phyloP scores from a whole-genome alignment of 805 yeast species.

The Candida andamanensis region DNA sequence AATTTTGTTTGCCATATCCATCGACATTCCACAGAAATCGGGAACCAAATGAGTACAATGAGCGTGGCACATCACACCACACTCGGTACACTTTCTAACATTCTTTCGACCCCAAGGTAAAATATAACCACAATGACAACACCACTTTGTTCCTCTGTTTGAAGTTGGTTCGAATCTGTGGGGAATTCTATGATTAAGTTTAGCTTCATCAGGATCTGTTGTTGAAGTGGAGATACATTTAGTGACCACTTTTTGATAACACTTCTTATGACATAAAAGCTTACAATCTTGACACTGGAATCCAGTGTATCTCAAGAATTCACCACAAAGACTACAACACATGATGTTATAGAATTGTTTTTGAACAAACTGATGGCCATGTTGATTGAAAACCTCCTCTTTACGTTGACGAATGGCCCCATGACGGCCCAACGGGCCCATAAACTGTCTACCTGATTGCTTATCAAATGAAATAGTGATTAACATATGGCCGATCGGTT shows the following conservation, averaged over 20 bases:
- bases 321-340: constrained; percentile 98
- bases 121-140: constrained; percentile 97
- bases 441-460: constrained; percentile 34
- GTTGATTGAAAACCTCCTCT: constrained; percentile 86
- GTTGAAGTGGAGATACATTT: constrained; percentile 77
- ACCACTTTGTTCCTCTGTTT: constrained; percentile 97
- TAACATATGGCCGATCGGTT: constrained; percentile 89
- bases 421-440: constrained; percentile 66
- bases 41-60: constrained; percentile 93
- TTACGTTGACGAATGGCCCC: constrained; percentile 96
- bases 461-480: constrained; percentile 77
- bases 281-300: constrained; percentile 83
- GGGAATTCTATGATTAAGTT: constrained; percentile 92
- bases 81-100: constrained; percentile 86
- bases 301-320: constrained; percentile 83
- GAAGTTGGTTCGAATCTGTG: constrained; percentile 92
- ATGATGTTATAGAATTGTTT: constrained; percentile 92
- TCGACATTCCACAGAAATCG: constrained; percentile 97
- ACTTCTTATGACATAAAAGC: constrained; percentile 74
- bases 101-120: constrained; percentile 93
- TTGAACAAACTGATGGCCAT: constrained; percentile 95
- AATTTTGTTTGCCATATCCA: constrained; percentile 93
- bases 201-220: constrained; percentile 61
- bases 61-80: constrained; percentile 93
- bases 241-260: constrained; percentile 75